phyloP scores from a whole-genome alignment of 78 protist species.

The Anaeramoeba ignava region DNA sequence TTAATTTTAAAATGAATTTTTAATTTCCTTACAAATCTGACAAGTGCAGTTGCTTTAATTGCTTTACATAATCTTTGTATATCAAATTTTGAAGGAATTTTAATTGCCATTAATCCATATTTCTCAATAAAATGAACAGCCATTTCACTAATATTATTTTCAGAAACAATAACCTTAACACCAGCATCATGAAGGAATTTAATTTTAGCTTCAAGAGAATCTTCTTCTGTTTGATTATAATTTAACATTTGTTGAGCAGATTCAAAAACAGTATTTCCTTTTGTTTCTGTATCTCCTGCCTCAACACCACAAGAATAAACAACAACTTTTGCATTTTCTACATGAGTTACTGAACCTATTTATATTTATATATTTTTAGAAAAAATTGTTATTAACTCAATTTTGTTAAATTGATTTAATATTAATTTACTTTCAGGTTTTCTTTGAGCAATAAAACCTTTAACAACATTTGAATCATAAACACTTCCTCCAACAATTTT shows the following conservation, averaged over 20 bases:
- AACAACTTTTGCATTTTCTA: slow-evolving; percentile 73
- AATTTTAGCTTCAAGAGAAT: slow-evolving; percentile 44
- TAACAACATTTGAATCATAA: slow-evolving; percentile 40
- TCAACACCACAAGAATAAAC: slow-evolving; percentile 81
- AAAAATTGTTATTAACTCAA: no score
- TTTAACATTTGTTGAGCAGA: slow-evolving; percentile 66
- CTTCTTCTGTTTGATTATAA: slow-evolving; percentile 75
- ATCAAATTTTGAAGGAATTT: slow-evolving; percentile 81
- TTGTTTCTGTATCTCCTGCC: slow-evolving; percentile 80
- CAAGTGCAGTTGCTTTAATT: slow-evolving; percentile 73
- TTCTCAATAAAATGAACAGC: slow-evolving; percentile 85
- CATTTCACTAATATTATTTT: slow-evolving; percentile 74
- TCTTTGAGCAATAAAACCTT: slow-evolving; percentile 79
- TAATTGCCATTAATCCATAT: slow-evolving; percentile 54
- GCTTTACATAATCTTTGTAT: slow-evolving; percentile 80
- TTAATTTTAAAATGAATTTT: no score
- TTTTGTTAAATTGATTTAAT: no score
- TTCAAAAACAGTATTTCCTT: slow-evolving; percentile 85
- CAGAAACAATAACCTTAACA: slow-evolving; percentile 73
- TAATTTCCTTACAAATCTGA: slow-evolving; percentile 33
- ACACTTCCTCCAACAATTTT: slow-evolving; percentile 87
- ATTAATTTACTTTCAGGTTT: slow-evolving; percentile 55
- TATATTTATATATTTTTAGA: no score
- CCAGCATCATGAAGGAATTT: slow-evolving; percentile 76
- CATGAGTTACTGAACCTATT: slow-evolving; percentile 47